A percentile compares a stretch with the other conserved stretches of the same genome.
These are phyloP conservation scores for Arctium lappa DNA, from an alignment of 129 eudicot species.

Conservation along the genomic window DNA sequence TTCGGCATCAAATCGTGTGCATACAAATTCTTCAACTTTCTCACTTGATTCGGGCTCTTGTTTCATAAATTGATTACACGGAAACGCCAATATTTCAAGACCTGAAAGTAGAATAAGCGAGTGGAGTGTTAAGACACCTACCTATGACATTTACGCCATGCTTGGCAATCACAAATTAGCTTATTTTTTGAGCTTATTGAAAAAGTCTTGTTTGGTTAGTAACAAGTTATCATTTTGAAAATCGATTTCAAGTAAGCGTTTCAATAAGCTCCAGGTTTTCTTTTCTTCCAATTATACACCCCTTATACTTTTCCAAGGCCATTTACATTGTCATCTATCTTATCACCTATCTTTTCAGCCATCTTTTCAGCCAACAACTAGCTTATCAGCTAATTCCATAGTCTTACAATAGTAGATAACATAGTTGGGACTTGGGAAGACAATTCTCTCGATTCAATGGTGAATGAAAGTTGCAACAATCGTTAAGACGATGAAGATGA, in stretches of 20 bases:
- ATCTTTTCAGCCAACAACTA: no score
- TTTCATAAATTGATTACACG: constrained; percentile 80
- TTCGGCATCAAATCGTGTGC: constrained; percentile 78
- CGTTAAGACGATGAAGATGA: no score
- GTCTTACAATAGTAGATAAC: no score
- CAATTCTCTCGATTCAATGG: no score
- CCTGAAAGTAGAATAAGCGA: constrained; percentile 28
- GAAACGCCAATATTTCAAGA: constrained; percentile 88
- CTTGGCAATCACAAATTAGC: neutral
- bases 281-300: neutral
- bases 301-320: neutral
- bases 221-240: neutral
- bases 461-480: no score
- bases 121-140: neutral
- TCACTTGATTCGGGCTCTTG: constrained; percentile 85
- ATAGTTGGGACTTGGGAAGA: neutral
- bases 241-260: neutral
- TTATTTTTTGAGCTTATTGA: neutral
- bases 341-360: no score
- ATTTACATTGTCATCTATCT: neutral
- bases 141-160: neutral
- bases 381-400: no score
- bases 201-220: neutral
- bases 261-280: neutral
- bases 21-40: constrained; percentile 73